phyloP scores from a whole-genome alignment of 2,329 filamentous ascomycete genomes.

The Alternaria burnsii region DNA sequence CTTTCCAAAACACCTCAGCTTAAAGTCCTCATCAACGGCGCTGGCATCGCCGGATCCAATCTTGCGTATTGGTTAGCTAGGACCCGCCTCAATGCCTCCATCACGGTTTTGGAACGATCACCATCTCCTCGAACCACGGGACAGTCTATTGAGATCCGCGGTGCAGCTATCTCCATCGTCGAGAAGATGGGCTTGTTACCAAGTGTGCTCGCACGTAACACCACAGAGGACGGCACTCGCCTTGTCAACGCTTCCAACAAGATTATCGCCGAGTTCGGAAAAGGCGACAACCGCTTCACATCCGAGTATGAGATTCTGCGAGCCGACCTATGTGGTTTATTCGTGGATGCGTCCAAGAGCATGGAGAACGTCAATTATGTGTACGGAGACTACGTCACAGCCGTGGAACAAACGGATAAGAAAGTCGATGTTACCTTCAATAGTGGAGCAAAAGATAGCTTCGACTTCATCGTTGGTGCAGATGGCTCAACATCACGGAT shows the following conservation, averaged over 20 bases:
- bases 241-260: slow-evolving; percentile 43
- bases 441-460: slow-evolving; percentile 31
- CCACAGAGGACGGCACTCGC: slow-evolving; percentile 53
- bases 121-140: slow-evolving; percentile 51
- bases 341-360: slow-evolving; percentile 31
- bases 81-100: slow-evolving; percentile 39
- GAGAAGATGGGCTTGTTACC: slow-evolving; percentile 52
- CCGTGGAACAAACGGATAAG: slow-evolving; percentile 28
- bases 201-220: slow-evolving; percentile 46
- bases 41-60: slow-evolving; percentile 51
- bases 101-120: slow-evolving; percentile 58
- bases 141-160: slow-evolving; percentile 58
- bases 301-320: slow-evolving; percentile 47
- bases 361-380: slow-evolving; percentile 13
- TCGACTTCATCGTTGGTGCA: slow-evolving; percentile 42
- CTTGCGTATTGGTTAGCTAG: slow-evolving; percentile 48
- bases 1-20: slow-evolving; percentile 21
- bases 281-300: slow-evolving; percentile 31
- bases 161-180: slow-evolving; percentile 53
- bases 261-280: slow-evolving; percentile 31
- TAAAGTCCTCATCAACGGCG: slow-evolving; percentile 50
- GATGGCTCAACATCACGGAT: slow-evolving; percentile 40
- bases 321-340: slow-evolving; percentile 46
- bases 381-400: slow-evolving; percentile 24
- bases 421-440: slow-evolving; percentile 34